Evolutionary conservation across 352 stramenopile species (phyloP).

Genomic region (Pythium apleroticum): DNA sequence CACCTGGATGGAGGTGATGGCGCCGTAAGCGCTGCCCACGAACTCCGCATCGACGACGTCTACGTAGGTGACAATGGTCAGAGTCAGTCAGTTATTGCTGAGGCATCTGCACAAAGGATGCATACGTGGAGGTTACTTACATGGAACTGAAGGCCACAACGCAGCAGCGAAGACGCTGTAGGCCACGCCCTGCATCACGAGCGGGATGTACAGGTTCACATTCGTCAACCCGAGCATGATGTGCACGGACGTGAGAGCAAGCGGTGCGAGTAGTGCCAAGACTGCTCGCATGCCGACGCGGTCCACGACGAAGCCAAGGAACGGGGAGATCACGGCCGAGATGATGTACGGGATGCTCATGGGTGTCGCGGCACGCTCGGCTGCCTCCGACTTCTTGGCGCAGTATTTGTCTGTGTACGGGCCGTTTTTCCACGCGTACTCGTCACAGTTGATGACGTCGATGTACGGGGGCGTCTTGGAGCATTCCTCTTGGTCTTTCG

Average conservation of each 20-base stretch:
- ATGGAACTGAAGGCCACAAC: conserved; percentile 91
- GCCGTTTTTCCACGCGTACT: conserved; percentile 66
- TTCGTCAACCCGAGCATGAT: conserved; percentile 75
- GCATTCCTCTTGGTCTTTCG: conserved; percentile 62
- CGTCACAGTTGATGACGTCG: conserved; percentile 77
- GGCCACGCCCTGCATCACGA: conserved; percentile 90
- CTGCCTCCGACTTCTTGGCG: conserved; percentile 57
- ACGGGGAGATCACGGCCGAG: conserved; percentile 85
- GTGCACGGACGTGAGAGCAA: conserved; percentile 85
- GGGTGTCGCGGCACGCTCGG: conserved; percentile 67
- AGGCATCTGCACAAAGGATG: too few species aligned
- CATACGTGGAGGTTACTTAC: conserved; percentile 24
- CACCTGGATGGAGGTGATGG: conserved; percentile 92
- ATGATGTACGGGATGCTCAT: conserved; percentile 95
- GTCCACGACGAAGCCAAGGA: conserved; percentile 92
- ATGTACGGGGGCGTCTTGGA: conserved; percentile 58
- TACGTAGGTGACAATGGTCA: too few species aligned
- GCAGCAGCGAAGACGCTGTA: conserved; percentile 93
- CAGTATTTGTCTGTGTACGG: conserved; percentile 62
- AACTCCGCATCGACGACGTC: conserved; percentile 88
- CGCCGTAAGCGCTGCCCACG: conserved; percentile 90
- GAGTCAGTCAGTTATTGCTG: too few species aligned
- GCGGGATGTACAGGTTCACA: conserved; percentile 75
- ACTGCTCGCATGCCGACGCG: conserved; percentile 81
- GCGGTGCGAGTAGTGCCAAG: conserved; percentile 73